Evolutionary conservation across 257 asterid species (phyloP).

Genomic region (Coffea canephora): DNA sequence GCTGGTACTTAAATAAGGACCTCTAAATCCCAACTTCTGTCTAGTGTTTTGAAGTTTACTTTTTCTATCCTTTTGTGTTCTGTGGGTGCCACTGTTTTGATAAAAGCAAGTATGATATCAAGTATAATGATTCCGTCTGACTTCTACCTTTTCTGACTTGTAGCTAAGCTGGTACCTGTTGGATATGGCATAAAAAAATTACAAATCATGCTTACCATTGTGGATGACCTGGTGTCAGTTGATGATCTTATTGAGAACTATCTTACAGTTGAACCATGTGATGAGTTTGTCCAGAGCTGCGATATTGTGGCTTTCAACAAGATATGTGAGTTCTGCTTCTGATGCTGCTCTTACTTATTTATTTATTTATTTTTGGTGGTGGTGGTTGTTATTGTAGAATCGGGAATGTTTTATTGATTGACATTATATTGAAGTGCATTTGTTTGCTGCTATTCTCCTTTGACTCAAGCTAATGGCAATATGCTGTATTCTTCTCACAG

Average conservation of each 20-base stretch:
- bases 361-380: too few relatives aligned
- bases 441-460: too few relatives aligned
- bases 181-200: conserved; percentile 40
- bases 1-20: not conserved
- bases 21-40: not conserved
- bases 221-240: conserved; percentile 42
- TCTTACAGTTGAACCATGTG: conserved; percentile 47
- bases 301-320: conserved; percentile 70
- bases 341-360: not conserved
- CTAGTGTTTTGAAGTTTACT: not conserved
- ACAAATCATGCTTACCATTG: conserved; percentile 40
- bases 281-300: conserved; percentile 58
- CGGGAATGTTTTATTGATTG: not conserved
- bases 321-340: conserved; percentile 37
- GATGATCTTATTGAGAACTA: conserved; percentile 30
- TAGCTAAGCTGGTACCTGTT: conserved; percentile 39
- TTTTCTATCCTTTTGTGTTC: not conserved
- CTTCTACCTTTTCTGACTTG: not conserved
- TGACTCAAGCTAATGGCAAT: not conserved
- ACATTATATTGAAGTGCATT: not conserved
- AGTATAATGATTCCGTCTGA: not conserved
- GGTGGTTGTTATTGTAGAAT: not conserved
- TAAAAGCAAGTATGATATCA: not conserved
- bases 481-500: conserved; percentile 3
- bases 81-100: not conserved